phyloP scores from a whole-genome alignment of 2,329 filamentous ascomycete species.

The Ophiostoma sp. region DNA sequence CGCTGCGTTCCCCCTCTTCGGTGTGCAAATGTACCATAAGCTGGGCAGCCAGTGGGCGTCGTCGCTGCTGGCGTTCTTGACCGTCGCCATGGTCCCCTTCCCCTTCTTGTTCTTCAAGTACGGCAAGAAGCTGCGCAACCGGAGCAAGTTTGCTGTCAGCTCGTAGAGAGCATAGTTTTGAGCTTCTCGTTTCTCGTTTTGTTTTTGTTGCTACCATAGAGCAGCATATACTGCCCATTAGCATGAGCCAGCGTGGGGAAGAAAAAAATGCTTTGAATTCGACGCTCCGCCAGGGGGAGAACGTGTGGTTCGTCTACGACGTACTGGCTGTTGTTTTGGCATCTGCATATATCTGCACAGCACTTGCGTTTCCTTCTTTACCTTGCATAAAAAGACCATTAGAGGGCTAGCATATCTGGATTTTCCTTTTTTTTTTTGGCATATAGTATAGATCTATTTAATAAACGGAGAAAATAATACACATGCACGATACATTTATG shows the following conservation, averaged over 20 bases:
- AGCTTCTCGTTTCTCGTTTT: not conserved
- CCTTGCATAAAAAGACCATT: not conserved
- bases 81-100: constrained; percentile 63
- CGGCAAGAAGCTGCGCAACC: constrained; percentile 57
- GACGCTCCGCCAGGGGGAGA: not conserved
- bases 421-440: not conserved
- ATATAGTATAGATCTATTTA: not conserved
- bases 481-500: not conserved
- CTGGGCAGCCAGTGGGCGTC: constrained; percentile 72
- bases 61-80: constrained; percentile 61
- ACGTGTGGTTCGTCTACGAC: not conserved
- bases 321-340: not conserved
- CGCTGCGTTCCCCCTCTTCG: constrained; percentile 75
- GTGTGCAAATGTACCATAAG: constrained; percentile 68
- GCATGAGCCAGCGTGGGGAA: not conserved
- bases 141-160: constrained; percentile 53
- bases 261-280: not conserved
- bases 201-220: not conserved
- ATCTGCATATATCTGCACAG: not conserved
- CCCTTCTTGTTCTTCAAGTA: constrained; percentile 64
- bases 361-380: not conserved
- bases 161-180: not conserved
- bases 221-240: not conserved
- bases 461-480: not conserved
- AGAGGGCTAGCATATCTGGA: not conserved